Evolutionary conservation across 495 filamentous ascomycete species (phyloP).

Genomic region (Monascus purpureus): DNA sequence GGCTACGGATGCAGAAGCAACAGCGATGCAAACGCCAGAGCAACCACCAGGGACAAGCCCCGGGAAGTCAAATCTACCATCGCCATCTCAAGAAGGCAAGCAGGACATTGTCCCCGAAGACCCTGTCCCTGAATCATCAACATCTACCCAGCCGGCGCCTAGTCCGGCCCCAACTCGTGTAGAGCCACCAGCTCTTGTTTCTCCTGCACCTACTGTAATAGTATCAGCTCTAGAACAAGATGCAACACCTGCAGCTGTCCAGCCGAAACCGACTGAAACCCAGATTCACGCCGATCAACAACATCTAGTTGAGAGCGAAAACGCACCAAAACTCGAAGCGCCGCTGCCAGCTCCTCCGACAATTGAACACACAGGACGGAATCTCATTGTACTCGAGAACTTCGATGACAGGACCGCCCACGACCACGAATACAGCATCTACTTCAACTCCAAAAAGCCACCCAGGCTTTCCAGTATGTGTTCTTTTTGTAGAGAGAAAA

Average conservation of each 20-base stretch:
- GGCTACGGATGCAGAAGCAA: background rate
- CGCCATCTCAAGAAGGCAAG: no score
- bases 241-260: conserved; percentile 5
- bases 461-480: conserved; percentile 34
- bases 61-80: no score
- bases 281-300: conserved; percentile 4
- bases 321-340: conserved; percentile 8
- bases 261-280: conserved; percentile 9
- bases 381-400: conserved; percentile 39
- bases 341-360: conserved; percentile 23
- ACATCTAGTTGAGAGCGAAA: conserved; percentile 4
- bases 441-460: conserved; percentile 38
- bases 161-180: background rate
- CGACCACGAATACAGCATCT: conserved; percentile 34
- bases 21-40: background rate
- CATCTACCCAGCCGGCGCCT: background rate
- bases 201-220: background rate
- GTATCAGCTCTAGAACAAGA: conserved; percentile 1
- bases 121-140: no score
- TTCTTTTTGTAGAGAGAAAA: conserved; percentile 1
- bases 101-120: no score
- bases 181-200: background rate
- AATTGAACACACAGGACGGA: conserved; percentile 37
- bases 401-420: conserved; percentile 40
- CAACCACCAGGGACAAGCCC: background rate